These are phyloP conservation scores for Polyplosphaeria fusca DNA, from an alignment of 495 filamentous ascomycete species.

Conservation along the genomic window DNA sequence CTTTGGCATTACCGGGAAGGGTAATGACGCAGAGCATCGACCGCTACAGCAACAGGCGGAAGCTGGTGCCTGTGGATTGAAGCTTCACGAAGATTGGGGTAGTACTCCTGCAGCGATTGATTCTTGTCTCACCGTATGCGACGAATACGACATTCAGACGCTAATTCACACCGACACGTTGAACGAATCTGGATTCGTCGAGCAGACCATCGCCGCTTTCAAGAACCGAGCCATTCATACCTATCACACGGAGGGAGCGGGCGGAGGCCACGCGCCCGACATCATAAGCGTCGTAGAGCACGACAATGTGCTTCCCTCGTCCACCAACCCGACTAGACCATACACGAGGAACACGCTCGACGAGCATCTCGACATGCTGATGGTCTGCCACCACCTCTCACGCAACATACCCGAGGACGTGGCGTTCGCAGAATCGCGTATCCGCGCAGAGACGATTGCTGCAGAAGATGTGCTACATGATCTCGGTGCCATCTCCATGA, in stretches of 20 bases:
- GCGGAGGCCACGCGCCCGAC: constrained; percentile 93
- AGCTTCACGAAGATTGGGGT: constrained; percentile 98
- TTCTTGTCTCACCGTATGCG: constrained; percentile 80
- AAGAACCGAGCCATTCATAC: constrained; percentile 92
- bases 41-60: constrained; percentile 77
- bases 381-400: constrained; percentile 95
- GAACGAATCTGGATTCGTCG: constrained; percentile 96
- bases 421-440: constrained; percentile 91
- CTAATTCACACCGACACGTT: constrained; percentile 98
- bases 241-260: constrained; percentile 97
- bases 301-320: constrained; percentile 85
- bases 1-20: constrained; percentile 92
- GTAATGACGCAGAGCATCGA: constrained; percentile 73
- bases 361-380: constrained; percentile 97
- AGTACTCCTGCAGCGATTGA: constrained; percentile 91
- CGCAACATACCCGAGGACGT: constrained; percentile 95
- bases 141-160: constrained; percentile 87
- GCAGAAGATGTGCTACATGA: constrained; percentile 98
- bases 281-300: constrained; percentile 95
- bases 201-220: constrained; percentile 84
- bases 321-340: constrained; percentile 90
- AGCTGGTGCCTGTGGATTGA: constrained; percentile 86
- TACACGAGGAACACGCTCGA: constrained; percentile 92
- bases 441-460: constrained; percentile 93
- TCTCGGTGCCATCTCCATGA: constrained; percentile 95